Base-by-base conservation (phyloP, 495 filamentous ascomycete genomes). In the Hypoxylon lienhwacheense region DNA sequence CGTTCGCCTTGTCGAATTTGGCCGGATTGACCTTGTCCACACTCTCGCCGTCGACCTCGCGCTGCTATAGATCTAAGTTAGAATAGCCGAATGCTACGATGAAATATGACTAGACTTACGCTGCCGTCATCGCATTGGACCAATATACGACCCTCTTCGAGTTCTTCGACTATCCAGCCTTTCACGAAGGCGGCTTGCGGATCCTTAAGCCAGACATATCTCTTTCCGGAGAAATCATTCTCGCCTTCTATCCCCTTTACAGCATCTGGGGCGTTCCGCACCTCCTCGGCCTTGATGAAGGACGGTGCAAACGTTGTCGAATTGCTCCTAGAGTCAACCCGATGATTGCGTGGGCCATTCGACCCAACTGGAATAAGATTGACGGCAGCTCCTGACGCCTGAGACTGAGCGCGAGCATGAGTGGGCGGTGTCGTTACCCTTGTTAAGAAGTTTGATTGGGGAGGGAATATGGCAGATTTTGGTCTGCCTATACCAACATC, bases 1-100 rank as follows among this genome's bases (percentile, higher is more conserved):
- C 95, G 73, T 96, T 88, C 5, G 93, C 92, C 70, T 93, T 97
- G 77, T 99, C 95, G 67, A 99, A 99, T 66, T 99, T 99, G 46
- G 90, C 95, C 17, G 95, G 95, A 70, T 99, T 99, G 73, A 97
- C 95, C 70, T 96, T 97, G 77, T 99, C 95, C 39, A 96, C 90
- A 49, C 81, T 85, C 55, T 96, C 90, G 15, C 80, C 70, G 57
- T 91, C 83, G 24, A 93, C 85, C 65, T 89, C 87, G 35, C 90
- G 88, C 82, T 96, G 90, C 87, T 95, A 58, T 10, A 35, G 28
- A 16, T 17, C 7, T 1, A 31, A 10, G 59, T 74, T 21, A 73
- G 57, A 21, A 59, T 32, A 42, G 15, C 3, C 0, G 5, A 4
- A 21, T 15, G 3, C 1, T 4, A 41, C 1, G 8, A 2, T 4